These are phyloP conservation scores for Saccharomycopsis hybrid DNA, from an alignment of 1,139 yeast species.

Conservation along the genomic window DNA sequence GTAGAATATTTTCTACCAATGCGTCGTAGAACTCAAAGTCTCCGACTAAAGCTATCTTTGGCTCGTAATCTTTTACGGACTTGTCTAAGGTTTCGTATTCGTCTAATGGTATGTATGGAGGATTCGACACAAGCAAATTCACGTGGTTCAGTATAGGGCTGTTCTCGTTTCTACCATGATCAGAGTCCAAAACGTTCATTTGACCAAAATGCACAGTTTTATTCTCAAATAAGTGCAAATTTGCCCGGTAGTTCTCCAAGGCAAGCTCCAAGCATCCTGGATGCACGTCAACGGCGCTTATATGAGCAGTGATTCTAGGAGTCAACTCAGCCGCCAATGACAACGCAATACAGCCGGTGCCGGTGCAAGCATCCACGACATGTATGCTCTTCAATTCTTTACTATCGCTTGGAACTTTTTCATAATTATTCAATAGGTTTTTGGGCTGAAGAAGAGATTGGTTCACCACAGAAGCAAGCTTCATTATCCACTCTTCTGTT, in stretches of 20 bases:
- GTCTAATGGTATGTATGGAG: conserved; percentile 69
- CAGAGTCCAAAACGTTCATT: conserved; percentile 2
- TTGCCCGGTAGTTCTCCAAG: conserved; percentile 34
- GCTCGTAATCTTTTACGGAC: conserved; percentile 72
- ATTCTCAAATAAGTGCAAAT: conserved; percentile 23
- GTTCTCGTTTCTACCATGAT: not conserved
- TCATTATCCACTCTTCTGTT: conserved; percentile 82
- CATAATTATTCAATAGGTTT: not conserved
- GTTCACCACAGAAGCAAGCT: conserved; percentile 27
- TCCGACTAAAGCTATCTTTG: conserved; percentile 70
- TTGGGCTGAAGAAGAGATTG: no score
- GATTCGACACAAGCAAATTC: conserved; percentile 71
- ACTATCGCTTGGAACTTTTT: not conserved
- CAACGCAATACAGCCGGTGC: conserved; percentile 83
- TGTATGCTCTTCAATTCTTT: conserved; percentile 21
- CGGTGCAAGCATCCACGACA: conserved; percentile 77
- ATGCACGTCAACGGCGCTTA: conserved; percentile 59
- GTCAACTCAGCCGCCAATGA: conserved; percentile 30
- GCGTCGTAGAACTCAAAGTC: conserved; percentile 63
- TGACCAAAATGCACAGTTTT: conserved; percentile 1
- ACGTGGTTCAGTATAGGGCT: conserved; percentile 19
- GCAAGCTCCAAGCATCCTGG: conserved; percentile 47
- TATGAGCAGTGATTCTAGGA: conserved; percentile 21
- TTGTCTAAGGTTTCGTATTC: conserved; percentile 41
- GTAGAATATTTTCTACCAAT: conserved; percentile 39